Conservation (phyloP, 371 early-diverging fungal genomes). For the Mucor mucedo region DNA sequence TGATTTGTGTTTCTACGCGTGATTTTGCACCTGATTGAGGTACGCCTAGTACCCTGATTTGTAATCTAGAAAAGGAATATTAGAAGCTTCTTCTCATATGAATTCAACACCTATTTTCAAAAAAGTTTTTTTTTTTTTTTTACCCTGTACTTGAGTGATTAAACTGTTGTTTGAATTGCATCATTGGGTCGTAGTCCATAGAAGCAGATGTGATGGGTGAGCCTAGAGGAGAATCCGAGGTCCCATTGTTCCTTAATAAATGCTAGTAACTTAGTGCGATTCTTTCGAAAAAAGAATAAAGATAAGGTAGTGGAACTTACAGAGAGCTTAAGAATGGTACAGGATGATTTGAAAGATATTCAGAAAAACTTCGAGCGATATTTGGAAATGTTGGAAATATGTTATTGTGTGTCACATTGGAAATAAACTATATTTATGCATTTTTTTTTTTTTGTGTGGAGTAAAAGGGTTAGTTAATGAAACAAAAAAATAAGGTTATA, state of each 20-base stretch:
- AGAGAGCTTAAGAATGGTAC: slow-evolving; percentile 39
- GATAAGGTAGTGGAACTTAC: slow-evolving; percentile 22
- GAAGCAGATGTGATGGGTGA: slow-evolving; percentile 15
- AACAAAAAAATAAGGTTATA: neutral
- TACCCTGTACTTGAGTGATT: slow-evolving; percentile 22
- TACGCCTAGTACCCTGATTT: slow-evolving; percentile 75
- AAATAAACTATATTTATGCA: slow-evolving; percentile 39
- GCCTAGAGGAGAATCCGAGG: slow-evolving; percentile 9
- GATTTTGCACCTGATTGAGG: slow-evolving; percentile 86
- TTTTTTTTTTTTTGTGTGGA: neutral
- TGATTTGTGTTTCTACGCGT: slow-evolving; percentile 93
- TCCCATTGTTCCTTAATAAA: slow-evolving; percentile 8
- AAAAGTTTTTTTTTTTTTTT: neutral
- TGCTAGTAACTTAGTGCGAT: neutral
- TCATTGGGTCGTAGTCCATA: slow-evolving; percentile 16
- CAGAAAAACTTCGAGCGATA: slow-evolving; percentile 53
- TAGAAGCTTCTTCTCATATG: no score
- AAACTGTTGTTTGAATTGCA: slow-evolving; percentile 22
- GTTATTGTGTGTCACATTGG: slow-evolving; percentile 55
- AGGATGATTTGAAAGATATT: slow-evolving; percentile 49
- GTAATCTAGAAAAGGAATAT: slow-evolving; percentile 26
- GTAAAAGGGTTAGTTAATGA: neutral
- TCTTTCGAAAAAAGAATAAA: neutral
- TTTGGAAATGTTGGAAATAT: slow-evolving; percentile 56
- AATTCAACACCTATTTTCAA: neutral